Evolutionary conservation across 2,329 filamentous ascomycete species (phyloP).

Genomic region (Xylariaceae sp.): DNA sequence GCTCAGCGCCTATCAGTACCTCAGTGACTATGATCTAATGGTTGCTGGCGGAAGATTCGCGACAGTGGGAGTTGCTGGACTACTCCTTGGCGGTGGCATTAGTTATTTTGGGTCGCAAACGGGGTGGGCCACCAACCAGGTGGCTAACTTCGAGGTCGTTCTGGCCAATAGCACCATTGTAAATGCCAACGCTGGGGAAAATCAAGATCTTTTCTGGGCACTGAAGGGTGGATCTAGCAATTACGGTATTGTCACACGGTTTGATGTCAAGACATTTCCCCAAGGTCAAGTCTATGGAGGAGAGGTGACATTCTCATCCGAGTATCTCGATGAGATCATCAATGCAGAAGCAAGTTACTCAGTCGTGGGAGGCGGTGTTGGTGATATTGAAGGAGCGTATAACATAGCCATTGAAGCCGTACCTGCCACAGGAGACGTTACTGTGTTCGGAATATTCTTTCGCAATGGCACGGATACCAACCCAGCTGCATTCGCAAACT

Average conservation of each 20-base stretch:
- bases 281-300: not conserved
- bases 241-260: conserved; percentile 6
- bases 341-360: not conserved
- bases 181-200: not conserved
- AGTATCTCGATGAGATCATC: not conserved
- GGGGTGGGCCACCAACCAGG: conserved; percentile 2
- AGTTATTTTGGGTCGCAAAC: not conserved
- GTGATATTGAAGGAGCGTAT: not conserved
- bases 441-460: not conserved
- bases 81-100: conserved; percentile 5
- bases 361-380: not conserved
- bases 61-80: conserved; percentile 2
- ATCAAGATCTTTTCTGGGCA: conserved; percentile 6
- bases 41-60: conserved; percentile 3
- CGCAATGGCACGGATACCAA: not conserved
- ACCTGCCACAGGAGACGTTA: not conserved
- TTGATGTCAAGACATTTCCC: conserved; percentile 6
- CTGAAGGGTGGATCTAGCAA: conserved; percentile 4
- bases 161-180: conserved; percentile 5
- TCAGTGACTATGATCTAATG: not conserved
- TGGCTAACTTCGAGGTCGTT: conserved; percentile 6
- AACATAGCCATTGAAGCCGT: not conserved
- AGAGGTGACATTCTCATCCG: not conserved
- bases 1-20: not conserved
- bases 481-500: conserved; percentile 1